phyloP scores from a whole-genome alignment of 495 filamentous ascomycete genomes.

The Talaromyces adpressus region DNA sequence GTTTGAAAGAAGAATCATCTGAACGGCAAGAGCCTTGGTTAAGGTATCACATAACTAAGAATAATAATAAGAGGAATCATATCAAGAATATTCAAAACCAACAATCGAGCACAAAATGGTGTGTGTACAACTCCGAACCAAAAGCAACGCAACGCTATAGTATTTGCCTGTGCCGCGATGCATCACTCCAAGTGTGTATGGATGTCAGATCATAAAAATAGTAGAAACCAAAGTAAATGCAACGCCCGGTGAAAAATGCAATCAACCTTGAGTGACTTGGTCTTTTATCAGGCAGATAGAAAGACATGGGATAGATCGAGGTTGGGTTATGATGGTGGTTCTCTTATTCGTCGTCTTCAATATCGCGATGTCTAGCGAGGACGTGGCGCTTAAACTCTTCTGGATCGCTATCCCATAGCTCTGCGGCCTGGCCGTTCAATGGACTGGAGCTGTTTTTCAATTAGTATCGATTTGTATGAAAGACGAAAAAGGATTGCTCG shows the following conservation, averaged over 20 bases:
- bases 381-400: conserved; percentile 77
- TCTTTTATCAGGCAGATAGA: not conserved
- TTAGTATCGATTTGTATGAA: not conserved
- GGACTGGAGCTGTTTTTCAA: conserved; percentile 67
- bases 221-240: not conserved
- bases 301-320: not conserved
- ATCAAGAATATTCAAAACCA: not conserved
- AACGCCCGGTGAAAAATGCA: conserved; percentile 1
- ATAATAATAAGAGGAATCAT: not conserved
- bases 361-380: conserved; percentile 55
- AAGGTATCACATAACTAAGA: not conserved
- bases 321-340: not conserved
- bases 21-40: not conserved
- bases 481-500: conserved; percentile 13
- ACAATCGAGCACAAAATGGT: no score
- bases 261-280: not conserved
- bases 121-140: not conserved
- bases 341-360: conserved; percentile 46
- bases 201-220: not conserved
- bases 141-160: not conserved
- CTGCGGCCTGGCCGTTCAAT: conserved; percentile 91
- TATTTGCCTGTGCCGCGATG: not conserved
- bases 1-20: no score
- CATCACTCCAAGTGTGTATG: conserved; percentile 1
- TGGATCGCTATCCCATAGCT: conserved; percentile 88